Base-by-base conservation (phyloP, 306 rosid species). In the Leucaena leucocephala region DNA sequence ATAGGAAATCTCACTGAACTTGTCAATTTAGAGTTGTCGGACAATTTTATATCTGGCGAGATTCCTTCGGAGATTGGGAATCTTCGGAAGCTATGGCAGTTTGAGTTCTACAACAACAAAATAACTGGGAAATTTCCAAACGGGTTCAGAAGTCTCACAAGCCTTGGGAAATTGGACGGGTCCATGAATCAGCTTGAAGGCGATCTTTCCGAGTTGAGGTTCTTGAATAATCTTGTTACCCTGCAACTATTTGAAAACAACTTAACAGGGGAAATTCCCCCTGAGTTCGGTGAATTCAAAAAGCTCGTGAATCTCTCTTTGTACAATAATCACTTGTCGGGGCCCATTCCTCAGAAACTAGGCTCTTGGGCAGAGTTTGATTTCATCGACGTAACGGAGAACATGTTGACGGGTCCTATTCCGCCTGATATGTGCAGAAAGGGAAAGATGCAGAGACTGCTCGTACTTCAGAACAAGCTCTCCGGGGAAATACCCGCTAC, bases 381-480 rank as follows among this genome's bases (percentile, higher is more conserved):
- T 46, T 91, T 9, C 92, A 91, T 96, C 6, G 99, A 96, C 71
- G 94, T 84, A 7, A 89, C 99, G 5, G 97, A 90, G 75, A 96
- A 96, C 78, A 76, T 75, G 10, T 44, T 96, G 63, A 80, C 90
- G 4, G 99, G 99, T 52, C 57, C 87, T 7, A 89, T 96, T 77
- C 99, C 99, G 10, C 92, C 97, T 2, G 76, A 90, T 36, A 93
- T 96, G 99, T 96, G 99, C 75, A 84, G 59, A 3, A 84, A 50
- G 66, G 93, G 98, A 44, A 86, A 83, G 64, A 89, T 96, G 97
- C n/a, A 0, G 0, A 73, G 5, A n/a, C 80, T 96, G 36, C 88
- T 96, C 0, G 6, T 89, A 21, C 89, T 90, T 49, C 90, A 93
- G 88, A 96, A 96, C 86, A 90, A 90, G 0, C 88, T 95, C 78